Evolutionary conservation across 148 eudicot species (phyloP), one percentile per base, ranked within the genome.

Genomic region (Suaeda aralocaspica): DNA sequence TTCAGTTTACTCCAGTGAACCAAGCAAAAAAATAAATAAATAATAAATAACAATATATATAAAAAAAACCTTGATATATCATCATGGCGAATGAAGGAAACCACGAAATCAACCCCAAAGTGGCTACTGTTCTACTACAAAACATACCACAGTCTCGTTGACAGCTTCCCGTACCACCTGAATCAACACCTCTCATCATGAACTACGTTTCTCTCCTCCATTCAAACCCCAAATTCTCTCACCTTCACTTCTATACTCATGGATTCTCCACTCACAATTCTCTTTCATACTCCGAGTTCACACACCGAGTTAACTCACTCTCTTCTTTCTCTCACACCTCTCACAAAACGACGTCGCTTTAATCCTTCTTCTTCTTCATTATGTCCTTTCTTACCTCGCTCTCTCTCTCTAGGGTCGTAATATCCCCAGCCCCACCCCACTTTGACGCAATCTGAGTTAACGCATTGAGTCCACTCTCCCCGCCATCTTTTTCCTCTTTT

Each of bases 361-460:
- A 68, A 59, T 91, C 31, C 28, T 91, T 41, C 89, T 4, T 18
- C 91, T 1, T 82, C 89, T 2, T 34, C 82, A n/a, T 46, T 82
- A 81, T 50, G 19, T 91, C 26, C 94, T 91, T 6, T 72, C 88
- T 5, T 91, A 87, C 71, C 78, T 91, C 74, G 71, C 97, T 9
- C 90, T 91, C 31, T 91, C 46, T 88, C 94, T 13, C 70, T 91
- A 5, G 88, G 88, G 79, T 87, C 51, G 75, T 70, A 29, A 65
- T 87, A 30, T 86, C 94, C 0, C 91, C 94, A 0, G 85, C 84
- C 6, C n/a, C n/a, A 88, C 85, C 33, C 97, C 94, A 1, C 64
- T 91, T 13, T 74, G 3, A 72, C 97, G 15, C 45, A 53, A 2
- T 81, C 85, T 29, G 97, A 91, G 80, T 9, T 91, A 16, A 3